Percentiles rank a stretch among this genome's conserved stretches.
phyloP scores from a whole-genome alignment of 2,329 filamentous ascomycete genomes.

The Pseudogymnoascus sp. region DNA sequence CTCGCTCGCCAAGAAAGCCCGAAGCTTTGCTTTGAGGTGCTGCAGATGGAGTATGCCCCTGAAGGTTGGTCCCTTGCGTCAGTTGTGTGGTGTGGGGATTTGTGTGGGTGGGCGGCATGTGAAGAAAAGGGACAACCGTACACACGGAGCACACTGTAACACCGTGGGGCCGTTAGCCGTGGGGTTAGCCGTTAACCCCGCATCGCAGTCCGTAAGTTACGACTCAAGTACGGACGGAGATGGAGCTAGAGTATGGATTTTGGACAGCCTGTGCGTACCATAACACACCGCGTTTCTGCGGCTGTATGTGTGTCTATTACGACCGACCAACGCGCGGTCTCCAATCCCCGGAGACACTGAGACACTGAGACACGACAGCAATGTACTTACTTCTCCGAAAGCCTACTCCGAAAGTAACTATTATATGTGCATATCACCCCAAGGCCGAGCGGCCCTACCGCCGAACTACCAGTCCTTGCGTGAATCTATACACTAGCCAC shows the following conservation, averaged over 20 bases:
- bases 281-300: no score
- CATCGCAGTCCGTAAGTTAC: neutral
- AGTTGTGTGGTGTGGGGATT: neutral
- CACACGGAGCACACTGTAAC: neutral
- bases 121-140: conserved; percentile 8
- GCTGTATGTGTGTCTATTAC: no score
- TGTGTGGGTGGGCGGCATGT: neutral
- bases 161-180: neutral
- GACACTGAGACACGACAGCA: no score
- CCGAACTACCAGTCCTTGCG: neutral
- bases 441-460: neutral
- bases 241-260: neutral
- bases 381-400: neutral
- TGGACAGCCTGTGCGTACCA: no score
- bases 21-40: neutral
- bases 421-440: no score
- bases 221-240: neutral
- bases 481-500: neutral
- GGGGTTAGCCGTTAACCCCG: neutral
- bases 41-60: neutral
- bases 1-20: neutral
- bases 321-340: neutral
- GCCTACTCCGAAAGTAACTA: no score
- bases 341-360: neutral
- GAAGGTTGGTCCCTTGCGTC: neutral